Evolutionary conservation across 106 monocot species (phyloP), one percentile per base, ranked within the genome.

Genomic region (Alisma plantagoaquatica): DNA sequence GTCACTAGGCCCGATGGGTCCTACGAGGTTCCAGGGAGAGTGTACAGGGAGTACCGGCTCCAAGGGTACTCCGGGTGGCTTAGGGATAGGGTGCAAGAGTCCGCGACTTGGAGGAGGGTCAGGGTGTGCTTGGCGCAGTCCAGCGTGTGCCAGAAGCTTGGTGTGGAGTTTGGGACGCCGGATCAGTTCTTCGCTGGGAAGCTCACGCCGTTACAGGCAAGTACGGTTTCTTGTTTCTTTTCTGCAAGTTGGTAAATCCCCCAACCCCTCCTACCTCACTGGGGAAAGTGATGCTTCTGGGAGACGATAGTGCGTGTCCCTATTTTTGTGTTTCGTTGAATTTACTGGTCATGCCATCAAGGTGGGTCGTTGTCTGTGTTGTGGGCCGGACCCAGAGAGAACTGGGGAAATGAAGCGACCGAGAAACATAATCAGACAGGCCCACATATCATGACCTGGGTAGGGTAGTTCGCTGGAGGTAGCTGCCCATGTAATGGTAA

Each of bases 141-240:
- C 11, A 61, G 70, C 43, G 69, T 80, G 1, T 93, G 93, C 57
- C 65, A 67, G 49, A 79, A 70, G 56, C 63, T 87, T 4, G 65
- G 54, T 2, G 41, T 43, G n/a, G 41, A 50, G 5, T 79, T 74
- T 51, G 28, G 67, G 43, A 79, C 73, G 27, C 69, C 72, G 27
- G 75, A 68, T 8, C 71, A 72, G 43, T 83, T 70, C 70, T 75
- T 70, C 47, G 59, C 47, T 38, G 54, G 80, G 19, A 56, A 64
- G 30, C 74, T 93, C 62, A 56, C 77, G 22, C 93, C 93, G 0
- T 65, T 93, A 3, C 83, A 93, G 93, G 93, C 54, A 64, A 70
- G 60, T 50, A n/a, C 26, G 0, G 4, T n/a, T 4, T 24, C 23
- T 4, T 20, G 0, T 27, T 28, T 41, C 29, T 43, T 25, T 48